Evolutionary conservation across 1,284 basidiomycete genomes (phyloP).

Genomic region (Thelephora terrestris): DNA sequence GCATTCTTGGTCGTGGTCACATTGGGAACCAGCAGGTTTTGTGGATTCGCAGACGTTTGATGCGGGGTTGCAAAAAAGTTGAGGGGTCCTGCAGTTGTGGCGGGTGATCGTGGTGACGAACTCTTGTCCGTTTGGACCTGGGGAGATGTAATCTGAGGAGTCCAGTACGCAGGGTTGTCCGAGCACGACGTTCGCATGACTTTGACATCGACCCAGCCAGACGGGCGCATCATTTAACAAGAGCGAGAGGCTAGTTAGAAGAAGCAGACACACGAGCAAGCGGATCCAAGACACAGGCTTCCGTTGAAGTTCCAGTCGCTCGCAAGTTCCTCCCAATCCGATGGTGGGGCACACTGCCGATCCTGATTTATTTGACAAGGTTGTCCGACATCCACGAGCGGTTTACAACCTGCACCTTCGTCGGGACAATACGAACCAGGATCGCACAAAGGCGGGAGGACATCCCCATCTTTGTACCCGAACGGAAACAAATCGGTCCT

Average conservation of each 20-base stretch:
- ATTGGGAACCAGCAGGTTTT: constrained; percentile 34
- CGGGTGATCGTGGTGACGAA: constrained; percentile 45
- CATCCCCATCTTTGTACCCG: constrained; percentile 33
- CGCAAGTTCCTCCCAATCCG: constrained; percentile 30
- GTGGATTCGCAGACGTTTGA: constrained; percentile 35
- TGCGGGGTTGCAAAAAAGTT: constrained; percentile 47
- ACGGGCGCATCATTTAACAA: background rate
- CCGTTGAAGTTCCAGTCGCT: constrained; percentile 41
- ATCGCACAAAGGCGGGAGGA: constrained; percentile 48
- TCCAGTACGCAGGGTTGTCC: constrained; percentile 50
- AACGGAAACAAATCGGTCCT: constrained; percentile 58
- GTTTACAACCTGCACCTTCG: constrained; percentile 54
- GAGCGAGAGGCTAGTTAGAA: background rate
- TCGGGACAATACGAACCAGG: constrained; percentile 60
- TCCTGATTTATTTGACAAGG: constrained; percentile 63
- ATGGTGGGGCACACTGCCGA: constrained; percentile 50
- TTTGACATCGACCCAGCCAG: constrained; percentile 19
- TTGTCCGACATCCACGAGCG: constrained; percentile 34
- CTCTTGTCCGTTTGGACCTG: constrained; percentile 31
- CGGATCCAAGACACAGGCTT: constrained; percentile 48
- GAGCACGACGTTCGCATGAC: constrained; percentile 47
- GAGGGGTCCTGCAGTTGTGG: constrained; percentile 48
- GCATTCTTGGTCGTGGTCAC: constrained; percentile 51
- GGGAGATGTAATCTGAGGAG: constrained; percentile 48
- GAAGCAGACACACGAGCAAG: constrained; percentile 45